Percentiles rank a stretch among this genome's conserved stretches.
These are phyloP conservation scores for Babesia ovata DNA, from an alignment of 169 alveolate species.

Conservation along the genomic window DNA sequence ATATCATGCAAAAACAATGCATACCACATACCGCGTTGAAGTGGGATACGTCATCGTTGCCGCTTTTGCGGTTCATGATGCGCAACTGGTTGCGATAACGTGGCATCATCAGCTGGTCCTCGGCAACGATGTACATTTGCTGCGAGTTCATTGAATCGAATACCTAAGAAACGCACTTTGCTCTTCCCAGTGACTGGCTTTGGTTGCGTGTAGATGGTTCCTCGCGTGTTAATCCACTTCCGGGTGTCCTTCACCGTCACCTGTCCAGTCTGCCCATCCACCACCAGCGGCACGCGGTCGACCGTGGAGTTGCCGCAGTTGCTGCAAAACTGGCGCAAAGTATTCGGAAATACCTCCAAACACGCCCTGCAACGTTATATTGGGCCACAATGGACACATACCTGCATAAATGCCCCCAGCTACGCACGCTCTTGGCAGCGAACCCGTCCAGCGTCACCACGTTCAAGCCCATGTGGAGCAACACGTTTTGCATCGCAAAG, in stretches of 20 bases:
- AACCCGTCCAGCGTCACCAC: conserved; percentile 86
- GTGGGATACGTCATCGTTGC: conserved; percentile 35
- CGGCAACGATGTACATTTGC: conserved; percentile 66
- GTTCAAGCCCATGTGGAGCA: conserved; percentile 86
- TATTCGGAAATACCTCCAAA: conserved; percentile 67
- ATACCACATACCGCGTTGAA: conserved; percentile 53
- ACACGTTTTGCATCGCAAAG: conserved; percentile 89
- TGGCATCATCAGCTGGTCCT: conserved; percentile 72
- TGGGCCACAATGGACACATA: neutral
- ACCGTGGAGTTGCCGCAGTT: conserved; percentile 90
- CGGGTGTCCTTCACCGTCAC: conserved; percentile 67
- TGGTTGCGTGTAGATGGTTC: conserved; percentile 74
- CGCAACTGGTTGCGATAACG: conserved; percentile 57
- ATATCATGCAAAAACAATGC: neutral
- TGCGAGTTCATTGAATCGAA: neutral
- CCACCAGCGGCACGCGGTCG: conserved; percentile 61
- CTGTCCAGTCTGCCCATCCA: conserved; percentile 51
- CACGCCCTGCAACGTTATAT: conserved; percentile 64
- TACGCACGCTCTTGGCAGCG: conserved; percentile 79
- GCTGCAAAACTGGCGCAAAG: conserved; percentile 79
- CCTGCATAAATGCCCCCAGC: conserved; percentile 87
- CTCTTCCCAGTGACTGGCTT: conserved; percentile 65
- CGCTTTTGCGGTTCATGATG: conserved; percentile 47
- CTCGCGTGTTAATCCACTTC: conserved; percentile 73
- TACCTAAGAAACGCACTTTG: conserved; percentile 13